Percentiles rank a stretch among this genome's conserved stretches.
Evolutionary conservation across 2,329 filamentous ascomycete species (phyloP).

Genomic region (Aspergillus sp.): DNA sequence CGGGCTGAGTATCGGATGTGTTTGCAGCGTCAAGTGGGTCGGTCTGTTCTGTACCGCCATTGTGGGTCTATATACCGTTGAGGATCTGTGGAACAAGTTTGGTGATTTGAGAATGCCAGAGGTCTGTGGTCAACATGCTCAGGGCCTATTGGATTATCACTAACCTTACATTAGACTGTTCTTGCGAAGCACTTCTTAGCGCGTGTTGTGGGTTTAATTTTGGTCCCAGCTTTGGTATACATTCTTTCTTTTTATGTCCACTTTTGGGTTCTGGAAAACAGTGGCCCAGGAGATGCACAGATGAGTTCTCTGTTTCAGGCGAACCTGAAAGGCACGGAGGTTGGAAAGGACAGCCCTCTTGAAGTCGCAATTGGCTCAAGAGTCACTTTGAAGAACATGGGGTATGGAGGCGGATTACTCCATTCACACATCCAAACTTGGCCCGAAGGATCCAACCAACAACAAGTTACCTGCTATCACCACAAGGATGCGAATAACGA

Average conservation of each 20-base stretch:
- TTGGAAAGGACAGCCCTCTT: slow-evolving; percentile 87
- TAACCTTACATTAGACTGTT: slow-evolving; percentile 42
- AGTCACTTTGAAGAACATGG: slow-evolving; percentile 97
- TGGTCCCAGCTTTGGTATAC: slow-evolving; percentile 85
- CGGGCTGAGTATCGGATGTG: slow-evolving; percentile 91
- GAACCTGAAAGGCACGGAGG: slow-evolving; percentile 85
- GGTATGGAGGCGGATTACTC: slow-evolving; percentile 90
- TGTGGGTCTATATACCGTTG: slow-evolving; percentile 88
- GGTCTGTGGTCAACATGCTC: slow-evolving; percentile 39
- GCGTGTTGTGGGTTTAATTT: slow-evolving; percentile 76
- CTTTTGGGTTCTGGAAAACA: slow-evolving; percentile 87
- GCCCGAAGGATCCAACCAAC: slow-evolving; percentile 84
- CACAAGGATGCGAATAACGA: slow-evolving; percentile 99
- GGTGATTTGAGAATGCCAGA: slow-evolving; percentile 86
- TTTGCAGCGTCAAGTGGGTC: slow-evolving; percentile 97
- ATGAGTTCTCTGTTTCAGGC: slow-evolving; percentile 99
- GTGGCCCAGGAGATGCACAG: slow-evolving; percentile 94
- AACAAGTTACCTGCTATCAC: slow-evolving; percentile 98
- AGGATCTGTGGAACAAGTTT: slow-evolving; percentile 98
- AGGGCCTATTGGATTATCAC: slow-evolving; percentile 6
- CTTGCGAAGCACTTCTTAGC: slow-evolving; percentile 71
- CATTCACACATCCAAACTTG: slow-evolving; percentile 96
- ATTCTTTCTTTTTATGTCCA: slow-evolving; percentile 92
- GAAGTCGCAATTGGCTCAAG: slow-evolving; percentile 85
- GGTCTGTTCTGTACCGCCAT: slow-evolving; percentile 92